Evolutionary conservation across 148 eudicot species (phyloP).

Genomic region (Polygonum maritimum): DNA sequence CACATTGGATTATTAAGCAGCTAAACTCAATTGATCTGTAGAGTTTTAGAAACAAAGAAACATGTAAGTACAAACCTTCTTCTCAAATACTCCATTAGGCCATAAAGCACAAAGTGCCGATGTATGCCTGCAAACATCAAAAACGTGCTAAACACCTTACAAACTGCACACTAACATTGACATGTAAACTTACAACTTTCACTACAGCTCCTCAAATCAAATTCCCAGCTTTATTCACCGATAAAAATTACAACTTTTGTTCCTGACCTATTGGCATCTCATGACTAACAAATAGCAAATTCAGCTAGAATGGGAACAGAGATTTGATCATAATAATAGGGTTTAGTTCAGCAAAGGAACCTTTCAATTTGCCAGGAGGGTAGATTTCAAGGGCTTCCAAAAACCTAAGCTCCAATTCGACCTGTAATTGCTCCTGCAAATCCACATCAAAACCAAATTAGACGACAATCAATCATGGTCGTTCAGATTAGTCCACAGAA

Average conservation of each 20-base stretch:
- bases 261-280: too few relatives aligned
- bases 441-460: neutral
- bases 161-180: neutral
- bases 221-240: neutral
- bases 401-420: constrained; percentile 79
- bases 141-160: neutral
- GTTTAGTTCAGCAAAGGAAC: constrained; percentile 20
- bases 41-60: neutral
- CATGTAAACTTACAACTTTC: too few relatives aligned
- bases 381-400: constrained; percentile 90
- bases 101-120: constrained; percentile 85
- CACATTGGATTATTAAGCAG: neutral
- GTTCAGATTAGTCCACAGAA: neutral
- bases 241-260: neutral
- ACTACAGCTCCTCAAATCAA: too few relatives aligned
- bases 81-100: constrained; percentile 74
- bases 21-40: neutral
- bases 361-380: constrained; percentile 83
- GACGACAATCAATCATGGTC: neutral
- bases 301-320: neutral
- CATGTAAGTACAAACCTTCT: constrained; percentile 37
- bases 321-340: neutral
- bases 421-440: constrained; percentile 71
- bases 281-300: neutral
- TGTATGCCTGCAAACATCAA: constrained; percentile 62